Evolutionary conservation across 495 filamentous ascomycete species (phyloP), one percentile per base, ranked within the genome.

Genomic region (Penicillium odoratum): DNA sequence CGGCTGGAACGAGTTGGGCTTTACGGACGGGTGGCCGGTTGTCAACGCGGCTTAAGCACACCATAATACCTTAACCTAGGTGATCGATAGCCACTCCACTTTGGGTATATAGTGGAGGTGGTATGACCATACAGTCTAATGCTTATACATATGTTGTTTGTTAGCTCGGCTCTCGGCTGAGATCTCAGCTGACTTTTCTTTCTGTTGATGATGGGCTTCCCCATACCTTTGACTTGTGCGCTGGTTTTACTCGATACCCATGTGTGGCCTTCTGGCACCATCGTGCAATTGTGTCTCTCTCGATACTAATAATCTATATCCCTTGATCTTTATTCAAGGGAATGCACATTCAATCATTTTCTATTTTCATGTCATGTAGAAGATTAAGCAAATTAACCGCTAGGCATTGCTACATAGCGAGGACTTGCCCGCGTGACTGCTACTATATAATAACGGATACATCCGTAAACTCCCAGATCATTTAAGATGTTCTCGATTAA

Each of bases 1-100:
- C 60, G 85, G 86, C 5, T 85, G 82, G 80, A 90, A 90, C 58
- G 73, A 71, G 15, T 75, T 91, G 49, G 69, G 74, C 43, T 90
- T 79, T 65, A 74, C 74, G 1, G 75, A 74, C 38, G 86, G 85
- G 29, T 91, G 88, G 88, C 88, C 73, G 10, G 57, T 51, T 38
- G 64, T 67, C 0, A 60, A 65, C 48, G 62, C 64, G n/a, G 36
- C 50, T 45, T 67, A 62, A 60, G 36, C 26, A 16, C 28, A n/a
- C 15, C 46, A 26, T 46, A 46, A 28, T 46, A 18, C 44, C 26
- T 9, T 16, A 31, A n/a, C 33, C 33, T 40, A n/a, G 38, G 38
- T 40, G 38, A 40, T 40, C 38, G 15, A 3, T 40, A n/a, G n/a
- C 13, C 38, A 16, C 38, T 40, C 38, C 5, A 40, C 38, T 16